These are phyloP conservation scores for Ilyonectria sp. DNA, from an alignment of 2,329 filamentous ascomycete species.

Conservation along the genomic window DNA sequence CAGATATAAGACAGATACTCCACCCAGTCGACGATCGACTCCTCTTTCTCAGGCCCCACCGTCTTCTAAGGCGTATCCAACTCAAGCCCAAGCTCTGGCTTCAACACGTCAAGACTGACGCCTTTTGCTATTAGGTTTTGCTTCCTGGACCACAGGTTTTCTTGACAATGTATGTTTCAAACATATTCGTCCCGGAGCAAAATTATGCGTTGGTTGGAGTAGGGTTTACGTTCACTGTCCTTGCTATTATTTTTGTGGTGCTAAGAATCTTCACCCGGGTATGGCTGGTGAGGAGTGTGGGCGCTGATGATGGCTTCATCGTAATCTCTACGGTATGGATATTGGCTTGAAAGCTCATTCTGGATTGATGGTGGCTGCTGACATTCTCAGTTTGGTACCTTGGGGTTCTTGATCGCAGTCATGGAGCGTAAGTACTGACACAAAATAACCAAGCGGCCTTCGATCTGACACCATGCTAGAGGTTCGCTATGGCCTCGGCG, in stretches of 20 bases:
- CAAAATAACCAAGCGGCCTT: background rate
- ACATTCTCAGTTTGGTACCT: slow-evolving; percentile 33
- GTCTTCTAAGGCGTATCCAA: background rate
- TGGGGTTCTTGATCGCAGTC: slow-evolving; percentile 36
- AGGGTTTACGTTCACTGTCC: slow-evolving; percentile 14
- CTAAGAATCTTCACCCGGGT: slow-evolving; percentile 16
- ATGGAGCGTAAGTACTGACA: slow-evolving; percentile 36
- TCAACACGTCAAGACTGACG: background rate
- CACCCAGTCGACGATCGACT: slow-evolving; percentile 14
- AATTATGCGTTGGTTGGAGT: slow-evolving; percentile 14
- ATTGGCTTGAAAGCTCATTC: background rate
- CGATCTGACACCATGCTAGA: slow-evolving; percentile 27
- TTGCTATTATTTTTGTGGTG: slow-evolving; percentile 5
- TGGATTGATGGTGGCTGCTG: background rate
- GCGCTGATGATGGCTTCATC: slow-evolving; percentile 17
- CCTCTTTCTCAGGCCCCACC: background rate
- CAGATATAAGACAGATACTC: slow-evolving; percentile 13
- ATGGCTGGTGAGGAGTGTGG: slow-evolving; percentile 15
- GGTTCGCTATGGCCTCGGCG: slow-evolving; percentile 45
- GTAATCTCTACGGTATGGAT: slow-evolving; percentile 10
- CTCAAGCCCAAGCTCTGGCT: slow-evolving; percentile 1
- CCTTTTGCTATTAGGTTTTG: background rate
- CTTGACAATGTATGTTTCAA: slow-evolving; percentile 10
- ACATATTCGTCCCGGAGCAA: slow-evolving; percentile 8
- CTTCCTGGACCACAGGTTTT: background rate